Evolutionary conservation across 2,329 filamentous ascomycete genomes (phyloP).

Genomic region (Calonectria honghensis): DNA sequence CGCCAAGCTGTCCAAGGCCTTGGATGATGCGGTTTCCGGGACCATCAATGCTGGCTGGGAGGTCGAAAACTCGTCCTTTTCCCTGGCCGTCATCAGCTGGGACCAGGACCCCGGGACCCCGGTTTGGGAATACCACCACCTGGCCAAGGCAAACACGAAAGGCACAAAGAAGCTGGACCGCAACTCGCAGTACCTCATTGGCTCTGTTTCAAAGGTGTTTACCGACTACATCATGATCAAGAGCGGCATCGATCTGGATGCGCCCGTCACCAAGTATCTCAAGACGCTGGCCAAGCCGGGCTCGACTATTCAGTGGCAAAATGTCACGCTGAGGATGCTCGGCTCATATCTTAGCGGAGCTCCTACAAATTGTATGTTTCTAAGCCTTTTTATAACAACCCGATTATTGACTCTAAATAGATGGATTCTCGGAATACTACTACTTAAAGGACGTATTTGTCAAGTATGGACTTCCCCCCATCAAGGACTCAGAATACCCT

Average conservation of each 20-base stretch:
- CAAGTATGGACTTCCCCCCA: constrained; percentile 60
- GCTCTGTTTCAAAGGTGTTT: constrained; percentile 63
- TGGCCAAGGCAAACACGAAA: constrained; percentile 58
- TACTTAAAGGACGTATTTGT: constrained; percentile 60
- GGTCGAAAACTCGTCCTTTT: constrained; percentile 62
- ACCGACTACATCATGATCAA: constrained; percentile 62
- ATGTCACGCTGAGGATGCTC: constrained; percentile 62
- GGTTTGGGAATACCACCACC: constrained; percentile 66
- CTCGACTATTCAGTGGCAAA: constrained; percentile 59
- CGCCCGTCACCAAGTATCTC: constrained; percentile 59
- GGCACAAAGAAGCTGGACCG: constrained; percentile 58
- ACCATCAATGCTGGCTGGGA: constrained; percentile 60
- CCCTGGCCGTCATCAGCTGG: constrained; percentile 59
- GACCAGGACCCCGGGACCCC: constrained; percentile 55
- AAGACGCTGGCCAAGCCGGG: constrained; percentile 54
- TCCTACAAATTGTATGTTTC: constrained; percentile 59
- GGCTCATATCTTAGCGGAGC: constrained; percentile 61
- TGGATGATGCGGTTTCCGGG: constrained; percentile 58
- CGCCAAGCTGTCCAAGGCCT: constrained; percentile 51
- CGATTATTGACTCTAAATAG: constrained; percentile 41
- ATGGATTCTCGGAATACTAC: constrained; percentile 61
- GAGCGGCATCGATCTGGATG: constrained; percentile 59
- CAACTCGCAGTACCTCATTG: constrained; percentile 65
- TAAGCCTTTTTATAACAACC: fast-evolving
- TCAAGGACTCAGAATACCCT: constrained; percentile 60